These are phyloP conservation scores for Salix arbutifolia DNA, from an alignment of 345 rosid species.

Conservation along the genomic window DNA sequence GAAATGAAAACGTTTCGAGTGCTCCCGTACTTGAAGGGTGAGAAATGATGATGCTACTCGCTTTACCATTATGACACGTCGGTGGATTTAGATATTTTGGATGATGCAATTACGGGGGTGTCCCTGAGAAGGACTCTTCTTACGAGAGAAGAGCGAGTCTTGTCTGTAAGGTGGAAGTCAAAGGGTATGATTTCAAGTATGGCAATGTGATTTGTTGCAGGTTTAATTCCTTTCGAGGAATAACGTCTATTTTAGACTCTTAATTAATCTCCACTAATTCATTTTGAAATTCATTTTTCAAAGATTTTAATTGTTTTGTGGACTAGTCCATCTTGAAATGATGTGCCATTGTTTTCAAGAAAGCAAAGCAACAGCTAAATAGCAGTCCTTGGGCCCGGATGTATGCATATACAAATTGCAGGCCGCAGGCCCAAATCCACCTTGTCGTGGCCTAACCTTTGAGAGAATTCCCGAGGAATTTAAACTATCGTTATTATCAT, in stretches of 20 bases:
- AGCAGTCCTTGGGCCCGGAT: not conserved
- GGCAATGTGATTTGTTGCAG: not conserved
- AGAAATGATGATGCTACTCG: not conserved
- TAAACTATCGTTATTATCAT: not conserved
- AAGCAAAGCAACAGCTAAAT: conserved; percentile 2
- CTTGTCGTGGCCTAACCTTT: too few species aligned
- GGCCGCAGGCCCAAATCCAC: too few species aligned
- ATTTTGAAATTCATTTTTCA: too few species aligned
- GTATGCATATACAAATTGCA: not conserved
- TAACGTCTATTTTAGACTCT: not conserved
- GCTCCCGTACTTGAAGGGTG: not conserved
- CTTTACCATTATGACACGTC: not conserved
- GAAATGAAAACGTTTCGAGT: not conserved
- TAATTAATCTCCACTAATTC: too few species aligned
- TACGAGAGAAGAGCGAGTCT: not conserved
- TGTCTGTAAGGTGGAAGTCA: not conserved
- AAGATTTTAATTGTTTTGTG: not conserved
- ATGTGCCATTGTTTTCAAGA: conserved; percentile 9
- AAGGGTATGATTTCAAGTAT: not conserved
- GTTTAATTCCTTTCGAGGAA: too few species aligned
- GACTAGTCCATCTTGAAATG: not conserved
- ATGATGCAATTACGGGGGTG: not conserved
- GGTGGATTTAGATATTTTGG: not conserved
- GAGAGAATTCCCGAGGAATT: not conserved
- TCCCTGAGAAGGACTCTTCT: not conserved